Conservation (phyloP, 1,284 basidiomycete genomes). For the Schizopora paradoxa region DNA sequence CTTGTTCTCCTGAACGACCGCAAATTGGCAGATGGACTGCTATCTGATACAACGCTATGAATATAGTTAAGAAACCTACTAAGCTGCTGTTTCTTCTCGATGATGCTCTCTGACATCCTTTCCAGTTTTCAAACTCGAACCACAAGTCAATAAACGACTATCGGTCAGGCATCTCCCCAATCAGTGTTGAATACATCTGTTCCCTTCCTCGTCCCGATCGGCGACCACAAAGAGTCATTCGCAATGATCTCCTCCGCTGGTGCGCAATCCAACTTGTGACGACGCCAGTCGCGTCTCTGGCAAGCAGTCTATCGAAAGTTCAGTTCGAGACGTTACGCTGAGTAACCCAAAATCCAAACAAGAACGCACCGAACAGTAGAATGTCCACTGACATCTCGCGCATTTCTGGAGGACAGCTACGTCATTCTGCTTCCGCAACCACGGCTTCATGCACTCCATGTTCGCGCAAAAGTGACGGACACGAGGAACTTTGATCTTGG, state of each 20-base stretch:
- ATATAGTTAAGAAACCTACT: too few species aligned
- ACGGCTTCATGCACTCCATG: constrained; percentile 19
- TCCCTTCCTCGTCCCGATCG: constrained; percentile 8
- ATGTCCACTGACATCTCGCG: constrained; percentile 19
- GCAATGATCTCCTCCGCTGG: constrained; percentile 21
- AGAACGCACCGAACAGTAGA: constrained; percentile 23
- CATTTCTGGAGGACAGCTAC: constrained; percentile 18
- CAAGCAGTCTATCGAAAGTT: constrained; percentile 13
- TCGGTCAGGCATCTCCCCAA: constrained; percentile 5
- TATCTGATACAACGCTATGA: too few species aligned
- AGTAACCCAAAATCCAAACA: background rate
- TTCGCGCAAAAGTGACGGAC: constrained; percentile 20
- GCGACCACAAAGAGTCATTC: constrained; percentile 22
- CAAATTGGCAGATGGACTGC: too few species aligned
- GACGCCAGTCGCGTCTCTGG: constrained; percentile 22
- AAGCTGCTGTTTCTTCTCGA: too few species aligned
- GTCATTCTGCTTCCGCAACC: constrained; percentile 7
- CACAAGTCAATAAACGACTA: too few species aligned
- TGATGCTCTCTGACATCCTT: too few species aligned
- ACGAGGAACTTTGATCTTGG: constrained; percentile 1
- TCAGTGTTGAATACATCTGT: background rate
- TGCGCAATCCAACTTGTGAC: constrained; percentile 23
- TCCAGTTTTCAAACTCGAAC: too few species aligned
- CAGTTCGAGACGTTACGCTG: background rate
- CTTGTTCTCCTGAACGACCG: too few species aligned